Percentiles rank a stretch among this genome's conserved stretches.
Conservation (phyloP, 2,329 filamentous ascomycete species). For the Calonectria leucothoes region DNA sequence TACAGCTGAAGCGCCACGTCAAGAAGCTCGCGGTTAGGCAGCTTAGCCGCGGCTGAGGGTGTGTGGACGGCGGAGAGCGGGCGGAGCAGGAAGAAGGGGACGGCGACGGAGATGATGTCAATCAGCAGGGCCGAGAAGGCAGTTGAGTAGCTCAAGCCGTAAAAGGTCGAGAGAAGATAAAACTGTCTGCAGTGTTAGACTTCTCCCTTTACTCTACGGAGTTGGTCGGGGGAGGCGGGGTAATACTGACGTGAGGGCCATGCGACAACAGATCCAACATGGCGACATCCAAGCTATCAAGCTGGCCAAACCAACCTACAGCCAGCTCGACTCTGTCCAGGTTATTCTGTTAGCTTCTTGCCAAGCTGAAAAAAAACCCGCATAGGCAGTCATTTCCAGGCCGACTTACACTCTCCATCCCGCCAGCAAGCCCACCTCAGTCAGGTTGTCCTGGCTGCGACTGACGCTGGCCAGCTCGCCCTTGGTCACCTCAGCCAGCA, state of each 20-base stretch:
- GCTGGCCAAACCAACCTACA: slow-evolving; percentile 78
- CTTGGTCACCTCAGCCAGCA: slow-evolving; percentile 68
- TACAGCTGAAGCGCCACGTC: slow-evolving; percentile 72
- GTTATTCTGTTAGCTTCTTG: slow-evolving; percentile 10
- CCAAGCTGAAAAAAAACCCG: neutral
- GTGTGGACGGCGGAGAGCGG: slow-evolving; percentile 73
- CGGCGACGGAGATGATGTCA: slow-evolving; percentile 74
- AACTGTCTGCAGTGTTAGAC: slow-evolving; percentile 58
- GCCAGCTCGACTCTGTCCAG: slow-evolving; percentile 72
- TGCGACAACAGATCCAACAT: slow-evolving; percentile 77
- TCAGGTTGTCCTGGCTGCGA: slow-evolving; percentile 70
- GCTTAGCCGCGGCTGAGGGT: slow-evolving; percentile 55
- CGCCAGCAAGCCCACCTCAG: slow-evolving; percentile 67
- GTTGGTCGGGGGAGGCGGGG: slow-evolving; percentile 11
- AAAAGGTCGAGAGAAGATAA: slow-evolving; percentile 83
- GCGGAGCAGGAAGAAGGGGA: slow-evolving; percentile 82
- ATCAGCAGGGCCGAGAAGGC: slow-evolving; percentile 72
- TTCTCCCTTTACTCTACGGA: neutral
- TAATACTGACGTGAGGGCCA: slow-evolving; percentile 72
- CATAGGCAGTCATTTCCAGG: neutral
- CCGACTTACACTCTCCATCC: slow-evolving; percentile 67
- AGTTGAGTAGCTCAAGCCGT: slow-evolving; percentile 73
- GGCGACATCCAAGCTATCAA: slow-evolving; percentile 78
- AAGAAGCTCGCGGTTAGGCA: slow-evolving; percentile 73
- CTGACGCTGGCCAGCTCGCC: slow-evolving; percentile 76